Conservation (phyloP, 768 basidiomycete genomes). For the Calvatia gigantea region DNA sequence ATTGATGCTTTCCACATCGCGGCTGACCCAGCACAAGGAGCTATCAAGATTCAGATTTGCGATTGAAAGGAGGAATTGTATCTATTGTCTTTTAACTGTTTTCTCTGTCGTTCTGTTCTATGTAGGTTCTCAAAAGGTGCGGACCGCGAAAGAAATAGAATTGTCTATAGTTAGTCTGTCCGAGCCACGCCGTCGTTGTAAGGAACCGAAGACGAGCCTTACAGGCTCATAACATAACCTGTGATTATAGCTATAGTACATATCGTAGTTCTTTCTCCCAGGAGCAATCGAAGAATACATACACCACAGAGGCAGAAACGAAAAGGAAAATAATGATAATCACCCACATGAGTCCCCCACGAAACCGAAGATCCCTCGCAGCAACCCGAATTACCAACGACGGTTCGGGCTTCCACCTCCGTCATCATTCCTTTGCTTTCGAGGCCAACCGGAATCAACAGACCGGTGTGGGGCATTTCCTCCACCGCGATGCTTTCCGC, state of each 20-base stretch:
- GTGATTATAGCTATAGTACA: conserved; percentile 10
- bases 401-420: conserved; percentile 18
- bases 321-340: conserved; percentile 13
- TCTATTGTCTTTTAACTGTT: not conserved
- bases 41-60: conserved; percentile 66
- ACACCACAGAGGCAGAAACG: not conserved
- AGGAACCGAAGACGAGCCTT: not conserved
- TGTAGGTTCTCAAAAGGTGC: not conserved
- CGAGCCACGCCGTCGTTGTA: not conserved
- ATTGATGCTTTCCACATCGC: conserved; percentile 77
- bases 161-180: not conserved
- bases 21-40: conserved; percentile 61
- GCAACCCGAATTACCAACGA: conserved; percentile 12
- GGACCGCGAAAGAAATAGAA: not conserved
- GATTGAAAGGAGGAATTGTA: conserved; percentile 32
- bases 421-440: conserved; percentile 33
- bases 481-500: conserved; percentile 13
- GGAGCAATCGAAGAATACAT: not conserved
- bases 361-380: conserved; percentile 3
- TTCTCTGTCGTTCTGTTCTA: not conserved
- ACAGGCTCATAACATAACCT: conserved; percentile 2
- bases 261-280: not conserved
- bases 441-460: conserved; percentile 60
- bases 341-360: conserved; percentile 8
- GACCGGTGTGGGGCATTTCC: conserved; percentile 31